Evolutionary conservation across 108 stramenopile genomes (phyloP), one percentile per base, ranked within the genome.

Genomic region (Cyclotella choctawhatcheeana): DNA sequence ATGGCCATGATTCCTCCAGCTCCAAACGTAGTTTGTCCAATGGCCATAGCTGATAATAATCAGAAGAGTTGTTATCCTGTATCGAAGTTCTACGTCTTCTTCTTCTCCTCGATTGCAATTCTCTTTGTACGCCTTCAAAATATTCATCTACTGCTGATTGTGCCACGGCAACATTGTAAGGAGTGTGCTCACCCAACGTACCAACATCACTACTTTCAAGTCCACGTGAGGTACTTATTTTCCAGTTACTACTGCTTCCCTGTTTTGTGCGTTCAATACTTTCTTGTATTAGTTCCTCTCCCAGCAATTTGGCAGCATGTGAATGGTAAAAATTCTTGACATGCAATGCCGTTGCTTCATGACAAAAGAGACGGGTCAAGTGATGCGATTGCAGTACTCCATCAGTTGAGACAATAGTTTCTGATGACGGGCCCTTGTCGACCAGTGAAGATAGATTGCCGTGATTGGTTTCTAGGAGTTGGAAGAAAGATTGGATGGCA

Each of bases 111-210:
- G 70, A 44, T 5, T 75, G 79, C 13, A 93, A 84, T 65, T 93
- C 93, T 52, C 80, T 22, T 33, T 64, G 75, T 2, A 91, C 93
- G 0, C 88, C 85, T 7, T 69, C 69, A 84, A 88, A 88, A 73
- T 89, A 91, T 16, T 84, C 84, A 16, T 88, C 86, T 16, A 85
- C 71, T 0, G 79, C 26, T 27, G 77, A 51, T 29, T 34, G 17
- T 14, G 91, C 85, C 35, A 77, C 67, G 2, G 91, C 93, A 22
- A 96, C 84, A 63, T 96, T 96, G 64, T 84, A 93, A 6, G 95
- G 95, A 31, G 74, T 32, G 63, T 93, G 91, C 17, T 81, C 84
- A n/a, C 92, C 96, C 51, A 90, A 25, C 1, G 92, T 94, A 12
- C 64, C 69, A 3, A 94, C 93, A 64, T 94, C 93, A 64, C 85